These are phyloP conservation scores for Paecilomyces fulvus DNA, from an alignment of 2,329 filamentous ascomycete genomes.

Conservation along the genomic window DNA sequence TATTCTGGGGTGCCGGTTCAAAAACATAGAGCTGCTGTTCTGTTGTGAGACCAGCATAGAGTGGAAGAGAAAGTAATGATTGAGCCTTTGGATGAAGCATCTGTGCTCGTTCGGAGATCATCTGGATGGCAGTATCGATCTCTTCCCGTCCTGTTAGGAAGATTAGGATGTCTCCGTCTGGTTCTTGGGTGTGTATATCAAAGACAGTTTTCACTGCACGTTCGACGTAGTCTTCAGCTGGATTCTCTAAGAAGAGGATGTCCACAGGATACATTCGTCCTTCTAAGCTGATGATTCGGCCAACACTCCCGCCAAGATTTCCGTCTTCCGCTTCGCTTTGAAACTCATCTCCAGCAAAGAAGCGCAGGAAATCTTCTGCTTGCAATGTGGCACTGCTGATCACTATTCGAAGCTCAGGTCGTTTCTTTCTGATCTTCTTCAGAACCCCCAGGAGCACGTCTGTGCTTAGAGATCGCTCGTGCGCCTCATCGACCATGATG, in stretches of 20 bases:
- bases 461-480: constrained; percentile 86
- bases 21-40: constrained; percentile 96
- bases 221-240: constrained; percentile 80
- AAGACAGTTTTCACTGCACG: constrained; percentile 74
- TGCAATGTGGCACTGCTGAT: constrained; percentile 91
- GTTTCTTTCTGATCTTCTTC: constrained; percentile 77
- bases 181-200: constrained; percentile 75
- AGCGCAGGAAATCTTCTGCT: constrained; percentile 73
- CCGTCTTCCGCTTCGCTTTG: constrained; percentile 24
- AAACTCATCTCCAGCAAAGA: constrained; percentile 54
- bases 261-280: constrained; percentile 86
- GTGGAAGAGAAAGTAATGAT: constrained; percentile 61
- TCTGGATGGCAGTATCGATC: constrained; percentile 74
- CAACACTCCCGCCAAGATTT: constrained; percentile 35
- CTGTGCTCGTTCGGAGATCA: constrained; percentile 63
- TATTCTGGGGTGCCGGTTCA: constrained; percentile 70
- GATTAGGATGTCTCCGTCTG: constrained; percentile 76
- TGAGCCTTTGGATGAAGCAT: constrained; percentile 53
- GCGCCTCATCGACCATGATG: constrained; percentile 96
- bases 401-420: constrained; percentile 76
- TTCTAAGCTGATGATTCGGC: constrained; percentile 72
- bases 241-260: constrained; percentile 66
- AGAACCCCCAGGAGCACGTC: constrained; percentile 83
- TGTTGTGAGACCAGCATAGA: constrained; percentile 81
- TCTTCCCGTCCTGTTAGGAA: constrained; percentile 92